Evolutionary conservation across 768 basidiomycete genomes (phyloP), one percentile per base, ranked within the genome.

Genomic region (Rossbeevera mucosa): DNA sequence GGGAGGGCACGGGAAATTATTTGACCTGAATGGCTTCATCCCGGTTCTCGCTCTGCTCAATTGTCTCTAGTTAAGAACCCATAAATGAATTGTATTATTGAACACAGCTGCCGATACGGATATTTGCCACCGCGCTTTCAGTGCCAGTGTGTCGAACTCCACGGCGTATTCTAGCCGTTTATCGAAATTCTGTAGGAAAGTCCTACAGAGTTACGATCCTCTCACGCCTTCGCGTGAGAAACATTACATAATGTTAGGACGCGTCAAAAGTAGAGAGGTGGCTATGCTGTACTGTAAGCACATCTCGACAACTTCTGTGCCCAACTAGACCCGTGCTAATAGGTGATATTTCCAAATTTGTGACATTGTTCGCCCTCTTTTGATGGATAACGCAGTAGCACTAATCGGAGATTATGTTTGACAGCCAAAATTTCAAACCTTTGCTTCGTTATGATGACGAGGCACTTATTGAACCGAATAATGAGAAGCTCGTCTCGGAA

Each of bases 271-370:
- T 36, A 44, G 57, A 28, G 12, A 14, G 8, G 41, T 45, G 46
- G 50, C 31, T 4, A n/a, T 51, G 33, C 20, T 25, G 30, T 52
- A 29, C 53, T 53, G 31, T 47, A 46, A 9, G 33, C 33, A 36
- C 31, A 33, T 33, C 16, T 9, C 18, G 13, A 5, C 14, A 24
- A 42, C 20, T 20, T 21, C 41, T 12, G 4, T 41, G 21, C 20
- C 40, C 31, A 31, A 8, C 9, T 9, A 36, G n/a, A 16, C 26
- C 33, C 33, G 33, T 18, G 33, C 33, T 36, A 9, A 18, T 38
- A 18, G 18, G 36, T 18, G 18, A 18, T 18, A 9, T 38, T 18
- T 18, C 18, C 18, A 2, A 38, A 18, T 9, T 11, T 38, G 36
- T 18, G 18, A 38, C 18, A 18, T 18, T 18, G 9, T 38, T 38